Percentiles rank a stretch among this genome's conserved stretches.
phyloP scores from a whole-genome alignment of 176 grass and related monocot species.

The Triticum turgidum region DNA sequence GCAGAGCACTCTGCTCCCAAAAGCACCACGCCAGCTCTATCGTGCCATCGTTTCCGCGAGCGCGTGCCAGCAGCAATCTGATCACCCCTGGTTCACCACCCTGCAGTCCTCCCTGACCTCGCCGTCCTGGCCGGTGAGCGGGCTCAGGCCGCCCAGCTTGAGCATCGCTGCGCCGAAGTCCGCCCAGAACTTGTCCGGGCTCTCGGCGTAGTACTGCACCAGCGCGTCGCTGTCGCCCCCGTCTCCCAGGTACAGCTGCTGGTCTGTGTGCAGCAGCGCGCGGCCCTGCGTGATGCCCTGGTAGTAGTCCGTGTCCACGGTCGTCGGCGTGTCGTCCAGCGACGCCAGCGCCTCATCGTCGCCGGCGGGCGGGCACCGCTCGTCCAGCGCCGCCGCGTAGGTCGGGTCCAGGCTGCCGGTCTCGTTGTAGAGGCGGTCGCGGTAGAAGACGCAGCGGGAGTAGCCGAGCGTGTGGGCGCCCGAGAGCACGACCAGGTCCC shows the following conservation, averaged over 20 bases:
- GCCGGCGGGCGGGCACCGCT: conserved; percentile 45
- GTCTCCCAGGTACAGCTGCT: conserved; percentile 57
- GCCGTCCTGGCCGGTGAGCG: conserved; percentile 53
- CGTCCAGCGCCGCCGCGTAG: conserved; percentile 50
- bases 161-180: conserved; percentile 65
- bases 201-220: conserved; percentile 54
- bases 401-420: conserved; percentile 44
- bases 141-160: conserved; percentile 52
- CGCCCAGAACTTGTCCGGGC: conserved; percentile 45
- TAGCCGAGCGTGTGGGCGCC: conserved; percentile 79
- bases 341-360: conserved; percentile 53
- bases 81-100: conserved; percentile 51
- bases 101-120: conserved; percentile 74
- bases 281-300: conserved; percentile 46
- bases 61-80: not conserved
- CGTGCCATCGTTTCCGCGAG: not conserved
- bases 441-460: conserved; percentile 63
- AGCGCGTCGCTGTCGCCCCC: conserved; percentile 44
- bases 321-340: conserved; percentile 64
- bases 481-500: conserved; percentile 71
- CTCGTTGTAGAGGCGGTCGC: conserved; percentile 70
- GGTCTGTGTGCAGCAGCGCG: conserved; percentile 71
- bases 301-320: conserved; percentile 66
- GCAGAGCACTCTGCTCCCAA: not conserved
- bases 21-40: not conserved